These are phyloP conservation scores for Aspergillus transmontanensis DNA, from an alignment of 2,329 filamentous ascomycete species.

Conservation along the genomic window DNA sequence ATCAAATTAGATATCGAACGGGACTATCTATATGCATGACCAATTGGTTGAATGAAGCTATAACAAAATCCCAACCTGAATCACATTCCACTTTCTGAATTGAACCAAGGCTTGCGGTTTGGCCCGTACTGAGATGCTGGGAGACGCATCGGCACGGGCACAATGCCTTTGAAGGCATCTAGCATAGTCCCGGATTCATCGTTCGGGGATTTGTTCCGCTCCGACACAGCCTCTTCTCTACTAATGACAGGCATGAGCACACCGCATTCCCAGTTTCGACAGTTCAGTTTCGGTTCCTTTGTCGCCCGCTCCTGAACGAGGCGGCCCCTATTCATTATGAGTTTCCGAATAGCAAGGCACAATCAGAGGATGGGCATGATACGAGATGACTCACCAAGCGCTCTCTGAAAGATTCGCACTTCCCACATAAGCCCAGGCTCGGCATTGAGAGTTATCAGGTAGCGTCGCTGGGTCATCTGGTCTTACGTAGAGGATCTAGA, in stretches of 20 bases:
- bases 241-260: constrained; percentile 68
- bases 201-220: neutral
- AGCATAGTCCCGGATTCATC: constrained; percentile 18
- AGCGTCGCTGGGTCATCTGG: constrained; percentile 28
- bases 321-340: constrained; percentile 65
- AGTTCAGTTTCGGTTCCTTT: constrained; percentile 73
- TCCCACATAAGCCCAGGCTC: constrained; percentile 81
- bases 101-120: constrained; percentile 29
- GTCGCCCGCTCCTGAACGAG: constrained; percentile 69
- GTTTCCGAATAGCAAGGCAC: neutral
- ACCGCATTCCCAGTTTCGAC: constrained; percentile 95
- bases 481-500: constrained; percentile 39
- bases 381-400: constrained; percentile 70
- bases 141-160: constrained; percentile 50
- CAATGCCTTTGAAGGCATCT: constrained; percentile 37
- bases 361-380: neutral
- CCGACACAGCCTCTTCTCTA: constrained; percentile 14
- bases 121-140: constrained; percentile 31
- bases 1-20: neutral
- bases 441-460: constrained; percentile 30
- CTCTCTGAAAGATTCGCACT: constrained; percentile 92
- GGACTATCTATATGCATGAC: neutral
- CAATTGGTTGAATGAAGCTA: neutral
- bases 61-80: neutral
- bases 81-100: constrained; percentile 15